Evolutionary conservation across 2,329 filamentous ascomycete genomes (phyloP).

Genomic region (Davidsoniella virescens): DNA sequence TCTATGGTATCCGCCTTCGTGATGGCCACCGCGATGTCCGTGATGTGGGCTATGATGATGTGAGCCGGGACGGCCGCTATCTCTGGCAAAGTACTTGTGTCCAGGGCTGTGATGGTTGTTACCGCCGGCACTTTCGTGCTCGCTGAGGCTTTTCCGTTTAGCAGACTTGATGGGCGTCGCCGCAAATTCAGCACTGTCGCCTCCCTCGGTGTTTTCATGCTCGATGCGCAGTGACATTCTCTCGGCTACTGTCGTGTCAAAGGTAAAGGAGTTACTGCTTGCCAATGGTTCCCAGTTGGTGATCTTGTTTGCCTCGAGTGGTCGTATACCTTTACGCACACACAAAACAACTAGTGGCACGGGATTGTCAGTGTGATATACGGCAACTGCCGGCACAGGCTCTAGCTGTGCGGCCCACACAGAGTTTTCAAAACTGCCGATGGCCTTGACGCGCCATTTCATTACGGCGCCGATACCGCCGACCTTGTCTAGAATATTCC

Average conservation of each 20-base stretch:
- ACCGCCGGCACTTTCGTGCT: background rate
- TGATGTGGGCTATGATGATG: slow-evolving; percentile 16
- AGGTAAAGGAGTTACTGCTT: slow-evolving; percentile 52
- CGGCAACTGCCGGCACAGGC: slow-evolving; percentile 50
- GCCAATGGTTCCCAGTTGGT: slow-evolving; percentile 67
- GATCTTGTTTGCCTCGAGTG: slow-evolving; percentile 67
- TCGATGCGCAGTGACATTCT: slow-evolving; percentile 74
- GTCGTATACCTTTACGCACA: slow-evolving; percentile 55
- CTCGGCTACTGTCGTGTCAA: slow-evolving; percentile 74
- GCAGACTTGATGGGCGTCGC: slow-evolving; percentile 42
- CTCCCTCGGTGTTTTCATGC: slow-evolving; percentile 45
- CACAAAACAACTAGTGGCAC: slow-evolving; percentile 71
- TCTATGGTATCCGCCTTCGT: slow-evolving; percentile 26
- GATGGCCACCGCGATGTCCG: slow-evolving; percentile 20
- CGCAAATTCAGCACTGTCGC: slow-evolving; percentile 46
- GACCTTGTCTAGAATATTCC: slow-evolving; percentile 60
- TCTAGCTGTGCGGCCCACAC: slow-evolving; percentile 76
- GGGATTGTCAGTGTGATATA: slow-evolving; percentile 63
- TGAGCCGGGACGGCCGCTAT: slow-evolving; percentile 14
- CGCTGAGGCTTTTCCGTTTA: slow-evolving; percentile 22
- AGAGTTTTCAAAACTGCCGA: slow-evolving; percentile 58
- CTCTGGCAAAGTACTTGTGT: slow-evolving; percentile 20
- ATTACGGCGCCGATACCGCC: slow-evolving; percentile 76
- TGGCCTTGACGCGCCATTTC: slow-evolving; percentile 67
- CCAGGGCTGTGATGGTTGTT: slow-evolving; percentile 24